Evolutionary conservation across 495 filamentous ascomycete species (phyloP).

Genomic region (Aspergillus affinis): DNA sequence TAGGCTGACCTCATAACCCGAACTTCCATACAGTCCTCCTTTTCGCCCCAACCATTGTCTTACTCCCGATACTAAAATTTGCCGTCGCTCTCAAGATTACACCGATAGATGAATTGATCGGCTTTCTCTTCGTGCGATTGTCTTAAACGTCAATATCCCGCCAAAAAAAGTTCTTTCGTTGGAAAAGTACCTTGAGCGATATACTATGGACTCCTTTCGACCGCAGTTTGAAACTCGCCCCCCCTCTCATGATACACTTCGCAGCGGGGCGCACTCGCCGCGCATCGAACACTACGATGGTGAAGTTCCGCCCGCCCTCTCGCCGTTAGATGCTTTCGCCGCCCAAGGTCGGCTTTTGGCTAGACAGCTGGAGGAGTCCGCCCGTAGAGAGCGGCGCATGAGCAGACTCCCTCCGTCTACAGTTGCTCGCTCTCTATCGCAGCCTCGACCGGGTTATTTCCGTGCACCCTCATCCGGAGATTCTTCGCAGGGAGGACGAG

Average conservation of each 20-base stretch:
- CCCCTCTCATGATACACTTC: slow-evolving; percentile 58
- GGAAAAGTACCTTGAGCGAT: slow-evolving; percentile 7
- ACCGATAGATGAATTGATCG: too few species aligned
- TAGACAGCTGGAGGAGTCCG: slow-evolving; percentile 79
- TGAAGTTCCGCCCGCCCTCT: slow-evolving; percentile 86
- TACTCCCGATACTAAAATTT: too few species aligned
- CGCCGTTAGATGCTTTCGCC: slow-evolving; percentile 91
- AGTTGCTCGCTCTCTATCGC: slow-evolving; percentile 72
- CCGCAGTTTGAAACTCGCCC: slow-evolving; percentile 64
- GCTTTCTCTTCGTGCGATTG: too few species aligned
- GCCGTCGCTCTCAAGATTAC: too few species aligned
- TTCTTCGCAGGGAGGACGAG: slow-evolving; percentile 18
- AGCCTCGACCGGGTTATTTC: slow-evolving; percentile 70
- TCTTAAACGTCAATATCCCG: not conserved
- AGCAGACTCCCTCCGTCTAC: slow-evolving; percentile 82
- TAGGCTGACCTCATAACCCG: slow-evolving; percentile 2
- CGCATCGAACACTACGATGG: slow-evolving; percentile 74
- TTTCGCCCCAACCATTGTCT: too few species aligned
- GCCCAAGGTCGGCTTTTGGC: slow-evolving; percentile 83
- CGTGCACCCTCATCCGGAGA: slow-evolving; percentile 52
- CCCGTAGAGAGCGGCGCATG: slow-evolving; percentile 66
- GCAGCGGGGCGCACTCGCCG: slow-evolving; percentile 58
- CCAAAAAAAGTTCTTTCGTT: slow-evolving; percentile 6
- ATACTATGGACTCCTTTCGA: slow-evolving; percentile 49
- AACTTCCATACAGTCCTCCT: not conserved